These are phyloP conservation scores for Erythrobasidium hasegawianum DNA, from an alignment of 1,284 basidiomycete genomes.

Conservation along the genomic window DNA sequence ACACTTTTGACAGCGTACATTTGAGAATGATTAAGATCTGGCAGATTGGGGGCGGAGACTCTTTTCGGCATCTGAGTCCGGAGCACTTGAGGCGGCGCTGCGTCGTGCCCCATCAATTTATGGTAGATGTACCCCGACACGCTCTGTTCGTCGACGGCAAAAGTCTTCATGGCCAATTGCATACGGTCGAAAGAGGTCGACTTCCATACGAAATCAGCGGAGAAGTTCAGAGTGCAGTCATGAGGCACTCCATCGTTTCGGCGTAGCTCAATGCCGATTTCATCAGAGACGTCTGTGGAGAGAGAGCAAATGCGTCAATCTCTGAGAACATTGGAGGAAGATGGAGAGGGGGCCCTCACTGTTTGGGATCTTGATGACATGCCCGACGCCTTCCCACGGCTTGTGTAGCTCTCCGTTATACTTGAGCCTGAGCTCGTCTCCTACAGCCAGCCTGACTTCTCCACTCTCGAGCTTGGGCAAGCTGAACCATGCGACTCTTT, in stretches of 20 bases:
- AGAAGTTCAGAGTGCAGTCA: constrained; percentile 90
- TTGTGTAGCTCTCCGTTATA: constrained; percentile 86
- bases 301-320: constrained; percentile 7
- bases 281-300: constrained; percentile 93
- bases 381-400: constrained; percentile 93
- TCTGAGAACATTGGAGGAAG: too few relatives aligned
- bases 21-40: constrained; percentile 97
- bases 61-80: constrained; percentile 84
- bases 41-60: constrained; percentile 93
- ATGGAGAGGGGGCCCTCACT: too few relatives aligned
- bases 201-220: constrained; percentile 99
- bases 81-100: constrained; percentile 80
- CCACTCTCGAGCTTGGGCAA: constrained; percentile 97
- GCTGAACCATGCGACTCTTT: constrained; percentile 92
- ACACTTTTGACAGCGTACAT: constrained; percentile 99
- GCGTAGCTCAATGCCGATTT: constrained; percentile 90
- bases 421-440: constrained; percentile 87
- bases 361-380: constrained; percentile 99
- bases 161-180: constrained; percentile 99
- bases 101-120: constrained; percentile 92
- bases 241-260: constrained; percentile 83
- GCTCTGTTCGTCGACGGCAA: constrained; percentile 97
- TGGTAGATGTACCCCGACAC: constrained; percentile 99
- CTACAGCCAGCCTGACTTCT: constrained; percentile 92
- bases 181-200: constrained; percentile 98